Evolutionary conservation across 2,329 filamentous ascomycete species (phyloP), one percentile per base, ranked within the genome.

Genomic region (Penicillium brasilianum): DNA sequence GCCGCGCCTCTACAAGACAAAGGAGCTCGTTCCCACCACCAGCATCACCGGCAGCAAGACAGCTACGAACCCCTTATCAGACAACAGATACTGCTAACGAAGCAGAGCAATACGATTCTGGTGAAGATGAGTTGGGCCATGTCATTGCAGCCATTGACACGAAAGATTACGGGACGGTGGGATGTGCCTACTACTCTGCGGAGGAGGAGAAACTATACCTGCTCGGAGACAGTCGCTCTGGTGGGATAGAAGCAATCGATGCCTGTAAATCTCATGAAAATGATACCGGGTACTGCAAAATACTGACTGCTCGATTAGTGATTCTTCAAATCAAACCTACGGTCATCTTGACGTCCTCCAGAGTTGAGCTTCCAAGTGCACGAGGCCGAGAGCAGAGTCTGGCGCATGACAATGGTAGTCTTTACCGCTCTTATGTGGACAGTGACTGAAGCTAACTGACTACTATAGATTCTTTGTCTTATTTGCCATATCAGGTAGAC

Each of bases 161-260:
- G 73, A 87, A 84, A 63, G 84, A 88, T n/a, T 84, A 86, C 32
- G 87, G 85, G 0, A 88, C 84, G 0, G 82, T 97, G 18, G 94
- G 94, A 0, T 97, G 93, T 74, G 89, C 91, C 49, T 96, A 94
- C 72, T 97, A 94, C 72, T 81, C 89, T 50, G 87, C 88, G 6
- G 79, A 83, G 28, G 87, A 92, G 41, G 88, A 91, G 69, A 87
- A 83, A 37, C 76, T 97, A 3, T 89, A 86, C 60, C 82, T 97
- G 46, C 88, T 96, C 72, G 88, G 94, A 72, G 93, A 97, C 67
- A 83, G 91, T 10, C 82, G 85, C 16, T 82, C 87, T 66, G 89
- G 88, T 4, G 88, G 87, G n/a, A 74, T 86, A n/a, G 88, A 91
- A 37, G 79, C 89, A 13, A 79, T 90, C n/a, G 87, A 91, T 62